Conservation (phyloP, 2,329 filamentous ascomycete genomes). For the Beauveria asiatica region DNA sequence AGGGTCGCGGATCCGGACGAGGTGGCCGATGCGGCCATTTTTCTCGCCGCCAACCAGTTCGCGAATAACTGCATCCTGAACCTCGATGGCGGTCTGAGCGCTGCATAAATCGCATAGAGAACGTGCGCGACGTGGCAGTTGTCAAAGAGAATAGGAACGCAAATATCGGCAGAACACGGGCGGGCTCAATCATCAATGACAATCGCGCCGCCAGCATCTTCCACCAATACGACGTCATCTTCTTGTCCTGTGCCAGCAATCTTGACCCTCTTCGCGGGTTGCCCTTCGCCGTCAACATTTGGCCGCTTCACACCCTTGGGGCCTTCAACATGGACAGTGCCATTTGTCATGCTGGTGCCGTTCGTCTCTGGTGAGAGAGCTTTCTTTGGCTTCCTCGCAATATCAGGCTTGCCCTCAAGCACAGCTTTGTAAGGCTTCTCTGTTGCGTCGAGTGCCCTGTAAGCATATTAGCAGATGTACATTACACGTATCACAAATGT, state of each 20-base stretch:
- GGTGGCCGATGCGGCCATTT: slow-evolving; percentile 73
- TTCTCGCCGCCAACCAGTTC: slow-evolving; percentile 69
- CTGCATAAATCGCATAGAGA: slow-evolving; percentile 34
- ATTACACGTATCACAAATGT: neutral
- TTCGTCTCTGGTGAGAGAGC: slow-evolving; percentile 28
- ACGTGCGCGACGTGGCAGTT: neutral
- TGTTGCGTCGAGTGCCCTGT: slow-evolving; percentile 33
- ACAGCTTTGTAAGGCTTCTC: slow-evolving; percentile 48
- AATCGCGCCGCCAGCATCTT: slow-evolving; percentile 53
- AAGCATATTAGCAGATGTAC: slow-evolving; percentile 19
- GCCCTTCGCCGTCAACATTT: slow-evolving; percentile 33
- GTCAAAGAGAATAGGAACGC: neutral
- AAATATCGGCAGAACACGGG: slow-evolving; percentile 16
- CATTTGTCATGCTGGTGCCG: slow-evolving; percentile 31
- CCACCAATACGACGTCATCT: slow-evolving; percentile 38
- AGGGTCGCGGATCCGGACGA: slow-evolving; percentile 63
- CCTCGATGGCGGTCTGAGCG: slow-evolving; percentile 76
- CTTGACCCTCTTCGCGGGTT: slow-evolving; percentile 42
- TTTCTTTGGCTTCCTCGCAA: slow-evolving; percentile 46
- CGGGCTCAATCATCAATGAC: slow-evolving; percentile 53
- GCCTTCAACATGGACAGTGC: slow-evolving; percentile 25
- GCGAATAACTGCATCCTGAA: slow-evolving; percentile 83
- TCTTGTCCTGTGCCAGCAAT: slow-evolving; percentile 22
- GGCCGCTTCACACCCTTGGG: slow-evolving; percentile 38
- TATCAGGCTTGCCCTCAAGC: slow-evolving; percentile 34